Evolutionary conservation across 2,329 filamentous ascomycete genomes (phyloP).

Genomic region (Xylariaceae sp.): DNA sequence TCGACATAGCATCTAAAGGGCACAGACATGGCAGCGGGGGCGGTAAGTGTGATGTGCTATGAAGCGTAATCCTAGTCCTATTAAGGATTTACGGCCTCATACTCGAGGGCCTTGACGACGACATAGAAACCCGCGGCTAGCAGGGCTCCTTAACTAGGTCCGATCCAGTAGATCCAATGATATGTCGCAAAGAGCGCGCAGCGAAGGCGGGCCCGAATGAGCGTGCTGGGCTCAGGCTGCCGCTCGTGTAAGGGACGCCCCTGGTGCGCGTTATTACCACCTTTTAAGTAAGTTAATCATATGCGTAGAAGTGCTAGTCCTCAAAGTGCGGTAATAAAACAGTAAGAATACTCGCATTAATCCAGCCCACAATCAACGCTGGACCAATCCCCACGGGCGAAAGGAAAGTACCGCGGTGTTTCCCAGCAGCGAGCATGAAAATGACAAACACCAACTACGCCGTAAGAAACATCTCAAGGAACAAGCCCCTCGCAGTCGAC

Average conservation of each 20-base stretch:
- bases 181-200: conserved; percentile 31
- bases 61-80: too few species aligned
- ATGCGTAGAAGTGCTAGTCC: too few species aligned
- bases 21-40: too few species aligned
- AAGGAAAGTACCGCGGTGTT: conserved; percentile 66
- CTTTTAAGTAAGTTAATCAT: too few species aligned
- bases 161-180: conserved; percentile 46
- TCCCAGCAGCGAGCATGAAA: conserved; percentile 65
- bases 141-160: conserved; percentile 45
- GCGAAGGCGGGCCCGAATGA: conserved; percentile 41
- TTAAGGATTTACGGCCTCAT: conserved; percentile 31
- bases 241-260: conserved; percentile 40
- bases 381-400: conserved; percentile 68
- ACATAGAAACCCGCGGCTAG: conserved; percentile 40
- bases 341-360: conserved; percentile 35
- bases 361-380: conserved; percentile 57
- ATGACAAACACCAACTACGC: conserved; percentile 58
- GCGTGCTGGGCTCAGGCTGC: conserved; percentile 42
- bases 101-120: conserved; percentile 30
- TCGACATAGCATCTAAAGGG: too few species aligned
- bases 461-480: conserved; percentile 52
- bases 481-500: conserved; percentile 39
- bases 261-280: too few species aligned
- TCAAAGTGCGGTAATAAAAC: too few species aligned
- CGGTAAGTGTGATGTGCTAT: too few species aligned